Base-by-base conservation (phyloP, 192 early-diverging fungal genomes). In the Podila epicladia region DNA sequence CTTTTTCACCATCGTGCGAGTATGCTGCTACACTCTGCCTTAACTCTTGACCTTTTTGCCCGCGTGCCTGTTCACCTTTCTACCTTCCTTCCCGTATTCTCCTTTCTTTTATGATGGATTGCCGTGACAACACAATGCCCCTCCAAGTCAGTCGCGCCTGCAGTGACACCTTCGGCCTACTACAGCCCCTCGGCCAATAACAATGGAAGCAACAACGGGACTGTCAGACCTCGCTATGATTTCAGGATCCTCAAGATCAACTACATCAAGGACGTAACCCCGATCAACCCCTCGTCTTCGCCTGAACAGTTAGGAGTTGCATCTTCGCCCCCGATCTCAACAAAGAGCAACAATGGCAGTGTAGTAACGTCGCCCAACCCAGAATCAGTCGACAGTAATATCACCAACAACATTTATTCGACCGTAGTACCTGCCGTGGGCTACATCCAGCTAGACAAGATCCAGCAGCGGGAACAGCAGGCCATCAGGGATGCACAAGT, bases 191-290 rank as follows among this genome's bases (percentile, higher is more conserved):
- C 67, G 11, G 20, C 29, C 37, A 64, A 58, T 31, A 64, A 50
- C 45, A 51, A 31, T 17, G 51, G 35, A 49, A 22, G n/a, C 32
- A 68, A 45, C 35, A 55, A 41, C 37, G 55, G 57, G 26, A 65
- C 49, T 33, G 29, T 49, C 49, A 72, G 61, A 20, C 28, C 57
- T 58, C 51, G 72, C 37, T 72, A 72, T 60, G 83, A 84, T 64
- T 90, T 90, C 65, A 82, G 85, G 32, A 87, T 91, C 33, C 65
- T 91, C 41, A 91, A 91, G 69, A 85, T 90, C 58, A 85, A 83
- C 41, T 83, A 84, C 35, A 84, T 91, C 59, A 91, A 91, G 62
- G 91, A 92, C 11, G 75, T 89, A 13, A 37, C 75, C 11, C 84
- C 82, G 20, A 45, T 85, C 9, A 29, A 29, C 8, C 58, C 63